Evolutionary conservation across 306 rosid genomes (phyloP), one percentile per base, ranked within the genome.

Genomic region (Acacia confusa): DNA sequence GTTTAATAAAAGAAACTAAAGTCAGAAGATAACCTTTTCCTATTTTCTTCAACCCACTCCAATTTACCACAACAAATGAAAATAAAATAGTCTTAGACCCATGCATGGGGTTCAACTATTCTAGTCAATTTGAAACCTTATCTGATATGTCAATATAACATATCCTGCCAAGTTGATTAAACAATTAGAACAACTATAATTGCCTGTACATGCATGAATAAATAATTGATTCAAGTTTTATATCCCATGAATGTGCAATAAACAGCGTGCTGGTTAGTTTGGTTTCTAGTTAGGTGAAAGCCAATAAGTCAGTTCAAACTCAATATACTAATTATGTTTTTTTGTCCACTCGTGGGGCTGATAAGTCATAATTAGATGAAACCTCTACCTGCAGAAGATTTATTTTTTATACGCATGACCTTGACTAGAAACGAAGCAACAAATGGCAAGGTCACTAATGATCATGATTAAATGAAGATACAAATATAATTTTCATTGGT

Each of bases 141-240:
- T 22, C 52, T 22, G 15, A 70, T 48, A n/a, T 64, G 34, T 77
- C 32, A 44, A 8, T 30, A 63, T 9, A 17, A 2, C 43, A 61
- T 16, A 15, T 15, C 4, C n/a, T 22, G 61, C 38, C 22, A 45
- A 16, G 58, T 27, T 61, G 44, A 27, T 43, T 61, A 61, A 57
- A 27, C 58, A 76, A 9, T 8, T 14, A 61, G n/a, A 7, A 12
- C 47, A 14, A 47, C 58, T 69, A 9, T 69, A 40, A 12, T 40
- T 38, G 52, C 74, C 74, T 40, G 32, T 52, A 69, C 74, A 69
- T 69, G 74, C 15, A 40, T 69, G 52, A 69, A 69, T 20, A 69
- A 40, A 69, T 20, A 69, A 69, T 69, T 69, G 9, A 40, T 40
- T n/a, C 30, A n/a, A 40, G 45, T 41, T 38, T 69, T 40, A 69